phyloP scores from a whole-genome alignment of 1,139 yeast genomes.

The Schwanniomyces etchellsii region DNA sequence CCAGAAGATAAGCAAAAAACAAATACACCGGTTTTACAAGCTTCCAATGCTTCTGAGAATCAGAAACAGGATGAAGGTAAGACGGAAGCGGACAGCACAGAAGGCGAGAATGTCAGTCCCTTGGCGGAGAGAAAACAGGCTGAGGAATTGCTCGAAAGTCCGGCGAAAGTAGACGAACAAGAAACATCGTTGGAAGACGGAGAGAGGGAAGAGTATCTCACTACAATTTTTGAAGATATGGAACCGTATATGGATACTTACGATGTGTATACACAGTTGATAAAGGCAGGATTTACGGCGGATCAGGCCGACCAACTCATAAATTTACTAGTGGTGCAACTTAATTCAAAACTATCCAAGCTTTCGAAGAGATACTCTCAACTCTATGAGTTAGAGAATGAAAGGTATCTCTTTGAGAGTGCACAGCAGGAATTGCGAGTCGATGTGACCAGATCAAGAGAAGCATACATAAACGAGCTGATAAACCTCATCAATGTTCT shows the following conservation, averaged over 20 bases:
- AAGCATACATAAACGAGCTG: slow-evolving; percentile 62
- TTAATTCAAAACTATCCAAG: slow-evolving; percentile 51
- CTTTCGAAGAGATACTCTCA: slow-evolving; percentile 59
- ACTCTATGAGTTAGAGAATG: slow-evolving; percentile 73
- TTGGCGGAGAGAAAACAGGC: no score
- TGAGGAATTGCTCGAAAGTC: no score
- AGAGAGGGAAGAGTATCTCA: slow-evolving; percentile 15
- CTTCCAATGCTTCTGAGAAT: no score
- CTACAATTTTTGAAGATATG: slow-evolving; percentile 35
- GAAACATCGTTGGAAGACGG: no score
- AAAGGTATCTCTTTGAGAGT: slow-evolving; percentile 82
- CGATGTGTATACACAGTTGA: slow-evolving; percentile 35
- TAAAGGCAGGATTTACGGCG: slow-evolving; percentile 44
- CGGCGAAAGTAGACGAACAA: no score
- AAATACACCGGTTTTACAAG: no score
- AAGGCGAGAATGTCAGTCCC: no score
- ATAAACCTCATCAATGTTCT: slow-evolving; percentile 63
- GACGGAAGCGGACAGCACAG: no score
- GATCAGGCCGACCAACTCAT: slow-evolving; percentile 51
- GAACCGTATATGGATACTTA: slow-evolving; percentile 52
- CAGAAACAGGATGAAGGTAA: no score
- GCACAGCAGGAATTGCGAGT: slow-evolving; percentile 85
- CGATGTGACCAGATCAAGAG: slow-evolving; percentile 72
- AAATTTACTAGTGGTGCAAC: slow-evolving; percentile 40
- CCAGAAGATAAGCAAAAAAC: no score